phyloP scores from a whole-genome alignment of 176 grass and related monocot species.

The Cenchrus americanus region DNA sequence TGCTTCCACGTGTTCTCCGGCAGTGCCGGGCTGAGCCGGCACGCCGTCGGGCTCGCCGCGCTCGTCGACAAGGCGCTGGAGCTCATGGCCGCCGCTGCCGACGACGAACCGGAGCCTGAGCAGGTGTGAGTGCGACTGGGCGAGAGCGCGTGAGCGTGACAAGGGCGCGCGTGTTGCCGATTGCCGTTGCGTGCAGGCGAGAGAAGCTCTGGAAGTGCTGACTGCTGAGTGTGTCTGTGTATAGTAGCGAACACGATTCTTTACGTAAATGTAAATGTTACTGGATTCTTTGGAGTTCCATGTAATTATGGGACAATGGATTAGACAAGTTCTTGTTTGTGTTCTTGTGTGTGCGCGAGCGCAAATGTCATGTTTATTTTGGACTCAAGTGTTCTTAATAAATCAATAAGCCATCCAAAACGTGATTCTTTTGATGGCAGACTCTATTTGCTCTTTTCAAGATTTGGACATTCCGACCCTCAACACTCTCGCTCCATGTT shows the following conservation, averaged over 20 bases:
- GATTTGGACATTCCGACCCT: no score
- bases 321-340: background rate
- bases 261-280: background rate
- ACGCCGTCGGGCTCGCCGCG: constrained; percentile 40
- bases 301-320: background rate
- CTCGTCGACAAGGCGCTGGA: constrained; percentile 54
- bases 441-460: no score
- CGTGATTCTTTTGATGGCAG: no score
- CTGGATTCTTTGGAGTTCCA: background rate
- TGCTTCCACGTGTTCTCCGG: constrained; percentile 82
- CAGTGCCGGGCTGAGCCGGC: constrained; percentile 56
- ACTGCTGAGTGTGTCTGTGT: background rate
- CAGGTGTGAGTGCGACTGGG: background rate
- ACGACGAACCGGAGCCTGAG: background rate
- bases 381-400: no score
- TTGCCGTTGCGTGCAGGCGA: background rate
- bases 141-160: background rate
- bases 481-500: no score
- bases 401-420: no score
- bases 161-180: background rate
- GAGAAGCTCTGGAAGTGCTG: background rate
- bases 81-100: constrained; percentile 2
- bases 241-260: background rate
- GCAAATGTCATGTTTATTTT: constrained; percentile 1
- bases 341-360: background rate